These are phyloP conservation scores for Phyllosticta citribraziliensis DNA, from an alignment of 2,329 filamentous ascomycete species.

Conservation along the genomic window DNA sequence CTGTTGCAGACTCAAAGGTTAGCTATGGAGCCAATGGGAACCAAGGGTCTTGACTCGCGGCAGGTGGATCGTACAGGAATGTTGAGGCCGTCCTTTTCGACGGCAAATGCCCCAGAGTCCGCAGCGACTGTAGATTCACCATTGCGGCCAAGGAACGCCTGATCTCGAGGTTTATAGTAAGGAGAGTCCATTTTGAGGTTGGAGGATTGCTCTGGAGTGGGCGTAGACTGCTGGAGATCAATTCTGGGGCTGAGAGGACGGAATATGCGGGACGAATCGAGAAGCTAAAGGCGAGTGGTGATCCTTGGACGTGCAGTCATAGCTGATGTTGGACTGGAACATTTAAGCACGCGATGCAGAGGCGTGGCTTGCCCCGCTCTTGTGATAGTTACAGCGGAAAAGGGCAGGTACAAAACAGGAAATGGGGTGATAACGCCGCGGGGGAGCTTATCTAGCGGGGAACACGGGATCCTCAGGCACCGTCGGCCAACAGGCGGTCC, in stretches of 20 bases:
- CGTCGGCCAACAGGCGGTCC: neutral
- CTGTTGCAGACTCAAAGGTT: slow-evolving; percentile 30
- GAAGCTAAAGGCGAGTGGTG: neutral
- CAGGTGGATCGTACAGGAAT: slow-evolving; percentile 23
- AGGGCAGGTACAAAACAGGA: neutral
- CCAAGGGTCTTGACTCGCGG: neutral
- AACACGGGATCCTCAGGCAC: neutral
- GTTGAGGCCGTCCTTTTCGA: slow-evolving; percentile 29
- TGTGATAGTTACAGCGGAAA: neutral
- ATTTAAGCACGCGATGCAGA: neutral
- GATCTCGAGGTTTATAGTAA: neutral
- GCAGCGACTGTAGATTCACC: too few relatives aligned
- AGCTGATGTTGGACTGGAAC: neutral
- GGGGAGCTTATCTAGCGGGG: slow-evolving; percentile 5
- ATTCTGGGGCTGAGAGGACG: neutral
- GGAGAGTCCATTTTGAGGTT: neutral
- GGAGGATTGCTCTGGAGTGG: neutral
- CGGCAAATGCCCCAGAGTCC: slow-evolving; percentile 1
- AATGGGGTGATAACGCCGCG: slow-evolving; percentile 6
- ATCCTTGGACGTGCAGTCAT: neutral
- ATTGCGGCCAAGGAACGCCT: too few relatives aligned
- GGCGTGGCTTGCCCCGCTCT: neutral
- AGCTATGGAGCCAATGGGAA: neutral
- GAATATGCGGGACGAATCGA: neutral
- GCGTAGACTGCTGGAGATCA: neutral